Evolutionary conservation across 2,329 filamentous ascomycete genomes (phyloP), one percentile per base, ranked within the genome.

Genomic region (Akanthomyces dipterigenus): DNA sequence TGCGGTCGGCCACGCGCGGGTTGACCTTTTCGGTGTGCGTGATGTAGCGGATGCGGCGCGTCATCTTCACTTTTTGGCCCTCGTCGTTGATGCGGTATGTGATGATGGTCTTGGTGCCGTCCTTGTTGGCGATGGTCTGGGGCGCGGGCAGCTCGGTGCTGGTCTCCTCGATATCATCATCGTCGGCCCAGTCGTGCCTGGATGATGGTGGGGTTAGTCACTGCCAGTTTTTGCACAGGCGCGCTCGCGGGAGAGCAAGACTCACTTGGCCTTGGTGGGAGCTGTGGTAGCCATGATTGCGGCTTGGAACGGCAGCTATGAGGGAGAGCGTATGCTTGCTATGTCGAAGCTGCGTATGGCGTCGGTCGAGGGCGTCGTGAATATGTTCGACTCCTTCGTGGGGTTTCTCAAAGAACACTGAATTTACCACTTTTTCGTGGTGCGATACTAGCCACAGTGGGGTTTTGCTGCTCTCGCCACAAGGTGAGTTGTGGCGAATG

Each of bases 61-160:
- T 98, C 65, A 92, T 95, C 84, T 98, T 98, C 73, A 98, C 90
- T 78, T 96, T 96, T 77, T 96, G 93, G 77, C 90, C 90, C 65
- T 93, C 85, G 68, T 99, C 95, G 80, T 96, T 93, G 80, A 91
- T 87, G 70, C 87, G 85, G 81, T 91, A 96, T 65, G 90, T 90
- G 72, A 96, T 88, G 69, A 95, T 89, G 51, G 96, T 99, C 80
- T 97, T 96, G 70, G 91, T 96, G 74, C 96, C 95, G 77, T 99
- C 95, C 80, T 97, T 96, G 86, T 99, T 98, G 75, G 88, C 89
- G 75, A 91, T 93, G 69, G 93, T 90, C 79, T 95, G 89, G 68
- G 90, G 87, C 68, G 90, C 84, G 64, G 95, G 95, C 70, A 99
- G 89, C 62, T 86, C 83, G 67, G 77, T 76, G 68, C 75, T 71